phyloP scores from a whole-genome alignment of 2,329 filamentous ascomycete genomes.

The Onygenales sp. region DNA sequence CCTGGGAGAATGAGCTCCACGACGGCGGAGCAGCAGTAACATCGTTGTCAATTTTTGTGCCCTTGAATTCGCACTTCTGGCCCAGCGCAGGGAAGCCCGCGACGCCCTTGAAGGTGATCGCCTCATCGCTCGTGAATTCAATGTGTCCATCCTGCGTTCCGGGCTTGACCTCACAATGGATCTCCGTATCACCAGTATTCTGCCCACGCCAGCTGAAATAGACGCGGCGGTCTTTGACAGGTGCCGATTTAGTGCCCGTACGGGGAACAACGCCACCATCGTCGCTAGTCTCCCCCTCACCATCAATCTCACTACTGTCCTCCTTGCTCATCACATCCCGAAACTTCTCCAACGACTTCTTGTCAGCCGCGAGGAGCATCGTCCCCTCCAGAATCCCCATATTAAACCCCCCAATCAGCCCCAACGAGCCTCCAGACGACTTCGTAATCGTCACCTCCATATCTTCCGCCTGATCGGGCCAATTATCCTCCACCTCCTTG shows the following conservation, averaged over 20 bases:
- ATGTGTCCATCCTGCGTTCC: constrained; percentile 7
- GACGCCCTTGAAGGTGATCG: constrained; percentile 9
- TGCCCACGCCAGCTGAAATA: constrained; percentile 12
- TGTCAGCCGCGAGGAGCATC: constrained; percentile 10
- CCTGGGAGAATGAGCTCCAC: constrained; percentile 7
- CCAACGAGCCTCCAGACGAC: neutral
- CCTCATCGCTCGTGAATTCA: constrained; percentile 8
- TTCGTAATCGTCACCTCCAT: constrained; percentile 10
- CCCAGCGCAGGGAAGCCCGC: constrained; percentile 10
- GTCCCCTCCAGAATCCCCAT: constrained; percentile 13
- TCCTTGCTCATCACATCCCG: neutral
- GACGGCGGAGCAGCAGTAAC: constrained; percentile 1
- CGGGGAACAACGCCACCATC: neutral
- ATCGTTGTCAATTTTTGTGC: constrained; percentile 7
- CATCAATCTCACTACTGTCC: neutral
- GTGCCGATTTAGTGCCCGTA: neutral
- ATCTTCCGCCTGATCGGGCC: constrained; percentile 8
- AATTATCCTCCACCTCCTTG: constrained; percentile 6
- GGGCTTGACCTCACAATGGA: neutral
- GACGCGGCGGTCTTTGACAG: constrained; percentile 4
- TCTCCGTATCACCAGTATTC: constrained; percentile 7
- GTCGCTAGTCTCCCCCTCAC: neutral
- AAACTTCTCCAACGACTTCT: constrained; percentile 4
- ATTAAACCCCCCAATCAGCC: constrained; percentile 10
- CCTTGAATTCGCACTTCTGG: constrained; percentile 6